Conservation (phyloP, 805 yeast species). For the Phaffomyces antillensis region DNA sequence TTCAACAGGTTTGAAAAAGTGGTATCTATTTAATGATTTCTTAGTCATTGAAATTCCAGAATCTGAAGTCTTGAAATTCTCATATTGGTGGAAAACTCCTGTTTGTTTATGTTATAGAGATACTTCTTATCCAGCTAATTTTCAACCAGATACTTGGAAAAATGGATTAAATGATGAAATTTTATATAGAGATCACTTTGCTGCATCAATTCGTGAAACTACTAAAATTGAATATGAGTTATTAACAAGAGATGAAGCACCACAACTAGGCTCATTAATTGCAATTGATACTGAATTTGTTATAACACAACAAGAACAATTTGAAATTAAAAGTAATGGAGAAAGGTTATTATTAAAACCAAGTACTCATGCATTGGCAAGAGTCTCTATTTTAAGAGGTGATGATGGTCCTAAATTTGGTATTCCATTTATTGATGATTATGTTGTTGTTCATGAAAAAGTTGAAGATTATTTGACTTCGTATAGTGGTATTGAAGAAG, state of each 20-base stretch:
- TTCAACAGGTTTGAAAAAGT: constrained; percentile 28
- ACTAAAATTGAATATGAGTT: constrained; percentile 57
- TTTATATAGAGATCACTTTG: constrained; percentile 68
- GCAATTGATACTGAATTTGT: constrained; percentile 99
- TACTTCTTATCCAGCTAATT: constrained; percentile 32
- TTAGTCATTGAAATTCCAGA: constrained; percentile 70
- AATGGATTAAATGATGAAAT: constrained; percentile 51
- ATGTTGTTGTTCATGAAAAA: constrained; percentile 63
- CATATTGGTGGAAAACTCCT: constrained; percentile 79
- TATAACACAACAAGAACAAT: constrained; percentile 65
- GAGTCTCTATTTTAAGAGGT: constrained; percentile 81
- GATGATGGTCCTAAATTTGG: constrained; percentile 59
- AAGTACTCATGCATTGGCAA: constrained; percentile 67
- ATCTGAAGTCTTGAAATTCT: constrained; percentile 68
- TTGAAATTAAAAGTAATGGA: constrained; percentile 73
- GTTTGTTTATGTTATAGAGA: constrained; percentile 61
- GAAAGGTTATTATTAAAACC: constrained; percentile 65
- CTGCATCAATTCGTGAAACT: constrained; percentile 55
- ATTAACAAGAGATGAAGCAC: constrained; percentile 64
- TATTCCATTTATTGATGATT: constrained; percentile 86
- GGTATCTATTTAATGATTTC: constrained; percentile 91
- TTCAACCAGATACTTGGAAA: constrained; percentile 43
- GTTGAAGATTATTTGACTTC: constrained; percentile 84
- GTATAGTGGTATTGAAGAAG: constrained; percentile 90
- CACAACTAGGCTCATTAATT: constrained; percentile 64